Evolutionary conservation across 257 asterid species (phyloP).

Genomic region (Ligustrum vulgare): DNA sequence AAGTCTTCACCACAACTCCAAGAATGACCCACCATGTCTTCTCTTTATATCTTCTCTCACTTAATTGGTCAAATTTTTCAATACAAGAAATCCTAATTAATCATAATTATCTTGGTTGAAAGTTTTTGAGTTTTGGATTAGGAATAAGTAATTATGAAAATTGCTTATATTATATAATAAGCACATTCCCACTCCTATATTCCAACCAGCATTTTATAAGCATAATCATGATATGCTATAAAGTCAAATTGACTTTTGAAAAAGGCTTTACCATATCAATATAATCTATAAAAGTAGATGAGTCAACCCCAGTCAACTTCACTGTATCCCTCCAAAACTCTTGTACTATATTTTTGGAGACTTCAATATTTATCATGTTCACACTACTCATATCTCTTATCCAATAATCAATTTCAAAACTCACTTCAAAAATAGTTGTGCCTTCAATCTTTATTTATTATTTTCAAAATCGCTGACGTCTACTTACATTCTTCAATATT

Average conservation of each 20-base stretch:
- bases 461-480: no score
- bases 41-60: not conserved
- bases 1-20: constrained; percentile 79
- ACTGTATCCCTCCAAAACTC: no score
- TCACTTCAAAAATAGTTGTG: no score
- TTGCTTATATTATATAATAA: not conserved
- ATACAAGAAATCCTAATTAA: constrained; percentile 7
- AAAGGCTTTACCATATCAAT: not conserved
- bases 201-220: not conserved
- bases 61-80: constrained; percentile 26
- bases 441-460: no score
- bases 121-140: not conserved
- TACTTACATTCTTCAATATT: no score
- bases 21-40: constrained; percentile 50
- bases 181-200: not conserved
- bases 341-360: no score
- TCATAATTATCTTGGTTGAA: constrained; percentile 2
- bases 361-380: no score
- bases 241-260: not conserved
- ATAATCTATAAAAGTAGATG: no score
- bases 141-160: not conserved
- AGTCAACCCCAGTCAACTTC: no score
- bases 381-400: no score
- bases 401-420: no score
- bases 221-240: not conserved